Percentiles rank a stretch among this genome's conserved stretches.
Conservation (phyloP, 176 grass and related monocot genomes). For the Rhynchospora tenuis region DNA sequence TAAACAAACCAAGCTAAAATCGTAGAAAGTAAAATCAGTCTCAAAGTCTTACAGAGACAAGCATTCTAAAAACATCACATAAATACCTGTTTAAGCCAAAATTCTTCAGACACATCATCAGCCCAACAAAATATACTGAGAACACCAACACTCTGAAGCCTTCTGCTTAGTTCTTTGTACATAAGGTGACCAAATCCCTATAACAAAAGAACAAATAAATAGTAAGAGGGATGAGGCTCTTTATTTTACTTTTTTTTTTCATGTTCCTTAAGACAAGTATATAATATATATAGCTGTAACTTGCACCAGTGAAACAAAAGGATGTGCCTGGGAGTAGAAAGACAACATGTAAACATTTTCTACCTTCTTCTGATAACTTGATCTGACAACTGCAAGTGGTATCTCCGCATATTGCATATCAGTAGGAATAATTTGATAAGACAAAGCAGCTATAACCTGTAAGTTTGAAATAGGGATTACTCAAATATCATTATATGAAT, state of each 20-base stretch:
- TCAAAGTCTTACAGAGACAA: background rate
- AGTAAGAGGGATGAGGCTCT: background rate
- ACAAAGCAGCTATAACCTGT: conserved; percentile 66
- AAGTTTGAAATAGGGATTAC: conserved; percentile 19
- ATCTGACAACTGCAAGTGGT: conserved; percentile 71
- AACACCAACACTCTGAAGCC: conserved; percentile 79
- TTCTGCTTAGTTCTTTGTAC: conserved; percentile 62
- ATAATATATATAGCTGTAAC: background rate
- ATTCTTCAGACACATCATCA: conserved; percentile 71
- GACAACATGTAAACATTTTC: background rate
- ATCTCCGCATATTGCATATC: conserved; percentile 87
- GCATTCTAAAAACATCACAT: background rate
- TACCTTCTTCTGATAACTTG: conserved; percentile 54
- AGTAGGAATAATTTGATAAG: conserved; percentile 79
- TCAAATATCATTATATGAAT: background rate
- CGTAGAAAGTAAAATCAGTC: conserved; percentile 17
- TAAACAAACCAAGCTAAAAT: background rate
- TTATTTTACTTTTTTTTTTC: background rate
- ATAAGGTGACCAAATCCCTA: conserved; percentile 73
- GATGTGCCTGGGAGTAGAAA: conserved; percentile 1
- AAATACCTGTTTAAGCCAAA: conserved; percentile 92
- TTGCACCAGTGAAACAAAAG: background rate
- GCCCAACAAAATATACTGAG: conserved; percentile 79
- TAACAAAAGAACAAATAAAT: conserved; percentile 24
- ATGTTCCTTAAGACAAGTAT: background rate